phyloP scores from a whole-genome alignment of 2,329 filamentous ascomycete species.

The Ophiostoma sp. region DNA sequence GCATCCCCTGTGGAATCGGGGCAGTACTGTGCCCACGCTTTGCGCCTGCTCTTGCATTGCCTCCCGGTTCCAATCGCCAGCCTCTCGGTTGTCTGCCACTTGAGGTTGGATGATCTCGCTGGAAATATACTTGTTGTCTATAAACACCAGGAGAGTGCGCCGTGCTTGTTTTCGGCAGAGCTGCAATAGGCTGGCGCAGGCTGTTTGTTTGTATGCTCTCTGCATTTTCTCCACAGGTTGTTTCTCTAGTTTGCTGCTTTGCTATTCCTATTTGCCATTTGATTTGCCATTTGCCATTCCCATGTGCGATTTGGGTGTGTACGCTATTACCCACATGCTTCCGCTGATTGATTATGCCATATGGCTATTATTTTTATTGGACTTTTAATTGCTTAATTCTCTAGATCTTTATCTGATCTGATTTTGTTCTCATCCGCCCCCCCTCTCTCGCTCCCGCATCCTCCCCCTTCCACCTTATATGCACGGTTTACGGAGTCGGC shows the following conservation, averaged over 20 bases:
- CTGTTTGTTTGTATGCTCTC: too few species aligned
- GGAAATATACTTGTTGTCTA: not conserved
- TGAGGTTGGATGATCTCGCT: not conserved
- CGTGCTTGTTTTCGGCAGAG: constrained; percentile 13
- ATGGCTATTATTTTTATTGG: not conserved
- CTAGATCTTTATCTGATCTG: constrained; percentile 10
- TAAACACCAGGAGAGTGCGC: not conserved
- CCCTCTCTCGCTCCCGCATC: not conserved
- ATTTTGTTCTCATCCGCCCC: not conserved
- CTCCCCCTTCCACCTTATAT: not conserved
- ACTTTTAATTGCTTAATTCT: not conserved
- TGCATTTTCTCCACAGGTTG: not conserved
- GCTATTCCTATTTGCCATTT: not conserved
- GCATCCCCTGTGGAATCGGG: too few species aligned
- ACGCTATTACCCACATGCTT: constrained; percentile 2
- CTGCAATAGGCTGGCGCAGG: not conserved
- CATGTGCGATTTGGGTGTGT: not conserved
- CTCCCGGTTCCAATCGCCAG: not conserved
- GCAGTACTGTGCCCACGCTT: not conserved
- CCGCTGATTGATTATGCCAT: constrained; percentile 6
- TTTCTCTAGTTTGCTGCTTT: not conserved
- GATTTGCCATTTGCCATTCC: not conserved
- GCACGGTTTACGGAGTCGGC: not conserved
- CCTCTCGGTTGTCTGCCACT: not conserved
- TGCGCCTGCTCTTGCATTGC: not conserved